Evolutionary conservation across 768 basidiomycete species (phyloP).

Genomic region (Steccherinum ochraceum): DNA sequence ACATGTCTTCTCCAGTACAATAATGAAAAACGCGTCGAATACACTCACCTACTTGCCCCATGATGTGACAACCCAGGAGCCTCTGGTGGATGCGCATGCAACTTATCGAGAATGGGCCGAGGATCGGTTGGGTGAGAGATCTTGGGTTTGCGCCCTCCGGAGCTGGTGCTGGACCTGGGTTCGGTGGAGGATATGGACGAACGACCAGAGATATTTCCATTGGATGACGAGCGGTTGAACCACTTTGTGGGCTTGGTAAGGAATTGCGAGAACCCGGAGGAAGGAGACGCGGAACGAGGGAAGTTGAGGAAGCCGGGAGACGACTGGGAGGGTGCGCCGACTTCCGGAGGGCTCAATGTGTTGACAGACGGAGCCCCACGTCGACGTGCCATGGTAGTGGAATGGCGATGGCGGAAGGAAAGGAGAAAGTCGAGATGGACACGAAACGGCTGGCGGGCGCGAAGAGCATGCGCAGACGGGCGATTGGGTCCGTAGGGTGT

Average conservation of each 20-base stretch:
- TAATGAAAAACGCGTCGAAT: background rate
- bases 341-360: constrained; percentile 20
- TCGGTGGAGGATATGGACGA: constrained; percentile 29
- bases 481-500: no score
- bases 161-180: constrained; percentile 43
- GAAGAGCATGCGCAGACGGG: background rate
- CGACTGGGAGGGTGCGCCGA: constrained; percentile 14
- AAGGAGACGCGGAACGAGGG: constrained; percentile 59
- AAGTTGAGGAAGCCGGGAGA: constrained; percentile 27
- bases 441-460: background rate
- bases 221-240: constrained; percentile 59
- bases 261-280: constrained; percentile 56
- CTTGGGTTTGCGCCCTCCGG: constrained; percentile 54
- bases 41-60: constrained; percentile 52
- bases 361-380: constrained; percentile 32
- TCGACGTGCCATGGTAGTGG: constrained; percentile 40
- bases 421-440: background rate
- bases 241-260: constrained; percentile 65
- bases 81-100: constrained; percentile 41
- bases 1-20: background rate
- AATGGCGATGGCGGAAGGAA: background rate
- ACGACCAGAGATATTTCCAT: constrained; percentile 35
- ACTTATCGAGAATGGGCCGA: constrained; percentile 52
- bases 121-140: constrained; percentile 84
- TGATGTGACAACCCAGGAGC: constrained; percentile 29